Evolutionary conservation across 805 yeast species (phyloP), one percentile per base, ranked within the genome.

Genomic region (Jamesozyma rosinii): DNA sequence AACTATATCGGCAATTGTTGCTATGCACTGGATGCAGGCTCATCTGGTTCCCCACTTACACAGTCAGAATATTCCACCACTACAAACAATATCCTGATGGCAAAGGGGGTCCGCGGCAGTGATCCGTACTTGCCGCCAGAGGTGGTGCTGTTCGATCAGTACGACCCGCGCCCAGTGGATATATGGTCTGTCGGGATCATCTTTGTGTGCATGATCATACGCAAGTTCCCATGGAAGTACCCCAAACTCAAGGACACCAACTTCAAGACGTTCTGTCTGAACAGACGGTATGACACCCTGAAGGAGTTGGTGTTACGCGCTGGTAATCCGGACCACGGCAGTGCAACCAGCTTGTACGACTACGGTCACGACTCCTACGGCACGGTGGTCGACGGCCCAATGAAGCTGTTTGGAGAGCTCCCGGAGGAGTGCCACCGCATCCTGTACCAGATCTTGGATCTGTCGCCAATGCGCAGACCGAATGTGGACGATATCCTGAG

Each of bases 91-190:
- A 24, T 40, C 3, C 17, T 34, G 6, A 35, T 35, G 43, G 35
- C 43, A 14, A 27, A 27, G 18, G 95, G 95, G 4, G 81, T 85
- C 43, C 94, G 85, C 36, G 95, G 95, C 1, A 80, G 89, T 13
- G 95, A 86, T 65, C 89, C 97, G 26, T 83, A 83, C 61, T 66
- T 88, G 60, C 90, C 95, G 1, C 97, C 97, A 0, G 97, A 88
- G 61, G 94, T 84, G 4, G 76, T 86, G 48, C 83, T 86, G 8
- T 82, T 83, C 59, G 72, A 76, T 51, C 79, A 80, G 46, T 87
- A 87, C 57, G 92, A 84, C 59, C 95, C 95, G 13, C 72, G 94
- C 50, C 94, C 95, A 1, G 92, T 87, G 5, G 96, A 87, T 66
- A 76, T 88, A 33, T 87, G 96, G 96, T 83, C 95, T 8, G 79